These are phyloP conservation scores for Caloboletus inedulis DNA, from an alignment of 1,284 basidiomycete genomes.

Conservation along the genomic window DNA sequence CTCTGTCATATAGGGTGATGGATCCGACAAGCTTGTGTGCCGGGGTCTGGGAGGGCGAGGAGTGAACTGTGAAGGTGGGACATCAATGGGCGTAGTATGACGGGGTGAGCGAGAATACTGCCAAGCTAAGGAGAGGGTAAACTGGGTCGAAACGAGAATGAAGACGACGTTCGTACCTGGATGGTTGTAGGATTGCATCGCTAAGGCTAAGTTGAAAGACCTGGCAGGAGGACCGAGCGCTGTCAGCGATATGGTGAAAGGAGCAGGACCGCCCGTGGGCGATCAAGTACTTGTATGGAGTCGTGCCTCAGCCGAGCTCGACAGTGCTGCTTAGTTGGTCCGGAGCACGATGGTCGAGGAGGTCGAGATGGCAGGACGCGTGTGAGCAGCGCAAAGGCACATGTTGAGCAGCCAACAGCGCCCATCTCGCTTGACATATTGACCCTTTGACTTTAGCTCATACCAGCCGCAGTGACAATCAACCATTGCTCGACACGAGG, in stretches of 20 bases:
- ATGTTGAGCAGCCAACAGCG: constrained; percentile 16
- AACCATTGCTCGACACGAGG: constrained; percentile 1
- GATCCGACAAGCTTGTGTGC: constrained; percentile 19
- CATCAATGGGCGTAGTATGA: constrained; percentile 26
- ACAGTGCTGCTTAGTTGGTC: neutral
- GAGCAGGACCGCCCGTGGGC: neutral
- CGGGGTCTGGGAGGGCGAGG: constrained; percentile 20
- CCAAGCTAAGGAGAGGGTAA: constrained; percentile 21
- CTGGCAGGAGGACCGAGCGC: neutral
- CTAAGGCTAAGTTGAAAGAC: neutral
- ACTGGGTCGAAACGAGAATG: neutral
- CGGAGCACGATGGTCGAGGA: neutral
- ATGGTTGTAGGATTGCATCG: constrained; percentile 32
- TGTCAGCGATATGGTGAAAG: neutral
- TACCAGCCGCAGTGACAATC: neutral
- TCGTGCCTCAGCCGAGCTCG: neutral
- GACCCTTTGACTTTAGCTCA: constrained; percentile 1
- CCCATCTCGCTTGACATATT: constrained; percentile 23
- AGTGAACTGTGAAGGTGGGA: constrained; percentile 11
- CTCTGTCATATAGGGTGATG: constrained; percentile 1
- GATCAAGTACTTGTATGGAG: constrained; percentile 3
- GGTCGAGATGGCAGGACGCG: constrained; percentile 1
- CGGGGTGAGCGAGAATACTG: constrained; percentile 18
- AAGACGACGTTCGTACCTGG: constrained; percentile 20
- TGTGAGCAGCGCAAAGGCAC: constrained; percentile 4